These are phyloP conservation scores for Paecilomyces fulvus DNA, from an alignment of 2,329 filamentous ascomycete genomes.

Conservation along the genomic window DNA sequence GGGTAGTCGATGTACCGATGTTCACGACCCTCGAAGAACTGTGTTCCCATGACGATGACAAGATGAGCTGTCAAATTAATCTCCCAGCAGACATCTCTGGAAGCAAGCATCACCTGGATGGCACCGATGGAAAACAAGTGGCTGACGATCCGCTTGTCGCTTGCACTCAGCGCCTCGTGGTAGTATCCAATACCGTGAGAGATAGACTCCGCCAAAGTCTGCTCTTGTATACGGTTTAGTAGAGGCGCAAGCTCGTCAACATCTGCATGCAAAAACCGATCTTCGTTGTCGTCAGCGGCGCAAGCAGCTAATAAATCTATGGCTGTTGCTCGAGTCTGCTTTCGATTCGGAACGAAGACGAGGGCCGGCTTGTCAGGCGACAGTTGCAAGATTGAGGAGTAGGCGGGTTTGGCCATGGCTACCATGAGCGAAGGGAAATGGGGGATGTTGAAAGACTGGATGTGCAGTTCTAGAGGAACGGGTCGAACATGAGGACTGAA, in stretches of 20 bases:
- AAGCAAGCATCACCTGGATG: slow-evolving; percentile 74
- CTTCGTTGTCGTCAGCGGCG: slow-evolving; percentile 80
- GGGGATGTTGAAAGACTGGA: slow-evolving; percentile 90
- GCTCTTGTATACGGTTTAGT: slow-evolving; percentile 74
- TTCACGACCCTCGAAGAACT: slow-evolving; percentile 93
- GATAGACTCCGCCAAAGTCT: slow-evolving; percentile 76
- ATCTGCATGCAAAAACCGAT: slow-evolving; percentile 83
- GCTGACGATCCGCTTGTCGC: slow-evolving; percentile 88
- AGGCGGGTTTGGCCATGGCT: slow-evolving; percentile 93
- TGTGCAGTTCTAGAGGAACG: slow-evolving; percentile 82
- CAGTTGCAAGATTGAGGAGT: slow-evolving; percentile 78
- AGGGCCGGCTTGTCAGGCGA: slow-evolving; percentile 84
- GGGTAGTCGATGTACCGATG: slow-evolving; percentile 97
- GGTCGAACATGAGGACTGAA: slow-evolving; percentile 89
- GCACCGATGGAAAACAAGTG: slow-evolving; percentile 84
- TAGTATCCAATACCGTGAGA: slow-evolving; percentile 95
- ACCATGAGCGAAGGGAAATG: slow-evolving; percentile 98
- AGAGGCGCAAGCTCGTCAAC: slow-evolving; percentile 73
- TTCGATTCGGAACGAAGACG: slow-evolving; percentile 85
- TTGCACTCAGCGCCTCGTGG: slow-evolving; percentile 81
- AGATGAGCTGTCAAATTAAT: slow-evolving; percentile 79
- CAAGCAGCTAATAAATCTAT: slow-evolving; percentile 82
- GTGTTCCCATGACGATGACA: slow-evolving; percentile 94
- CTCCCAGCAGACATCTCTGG: slow-evolving; percentile 93
- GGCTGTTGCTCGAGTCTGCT: slow-evolving; percentile 82